Conservation (phyloP, 2,329 filamentous ascomycete genomes). For the Fusarium tjaetaba region DNA sequence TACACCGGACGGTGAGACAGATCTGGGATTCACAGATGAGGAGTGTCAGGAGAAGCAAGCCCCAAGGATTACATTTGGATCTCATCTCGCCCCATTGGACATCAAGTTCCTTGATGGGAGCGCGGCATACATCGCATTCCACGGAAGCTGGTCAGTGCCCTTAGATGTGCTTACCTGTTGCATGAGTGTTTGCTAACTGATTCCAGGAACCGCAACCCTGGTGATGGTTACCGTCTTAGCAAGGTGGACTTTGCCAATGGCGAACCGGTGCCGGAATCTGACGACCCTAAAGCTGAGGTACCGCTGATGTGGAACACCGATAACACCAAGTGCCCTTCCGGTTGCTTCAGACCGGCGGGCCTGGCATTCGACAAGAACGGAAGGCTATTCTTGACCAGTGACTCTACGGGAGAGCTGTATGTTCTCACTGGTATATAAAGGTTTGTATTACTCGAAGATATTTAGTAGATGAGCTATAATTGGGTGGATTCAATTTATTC, state of each 20-base stretch:
- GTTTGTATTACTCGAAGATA: rapidly evolving
- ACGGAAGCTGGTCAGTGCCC: background rate
- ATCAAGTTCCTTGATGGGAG: constrained; percentile 4
- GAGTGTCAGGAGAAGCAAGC: constrained; percentile 10
- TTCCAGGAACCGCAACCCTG: constrained; percentile 3
- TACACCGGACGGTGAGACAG: background rate
- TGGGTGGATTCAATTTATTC: background rate
- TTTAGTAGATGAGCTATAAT: rapidly evolving
- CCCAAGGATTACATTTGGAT: background rate
- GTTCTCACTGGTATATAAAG: background rate
- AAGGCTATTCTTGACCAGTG: constrained; percentile 6
- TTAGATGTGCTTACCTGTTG: rapidly evolving
- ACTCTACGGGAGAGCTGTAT: constrained; percentile 5
- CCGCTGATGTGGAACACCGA: constrained; percentile 9
- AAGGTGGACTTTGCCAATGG: constrained; percentile 4
- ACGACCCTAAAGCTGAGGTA: constrained; percentile 1
- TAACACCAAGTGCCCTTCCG: background rate
- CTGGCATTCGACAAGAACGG: background rate
- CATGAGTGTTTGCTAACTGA: rapidly evolving
- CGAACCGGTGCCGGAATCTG: background rate
- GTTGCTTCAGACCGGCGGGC: background rate
- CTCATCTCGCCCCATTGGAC: constrained; percentile 4
- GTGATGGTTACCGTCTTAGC: constrained; percentile 7
- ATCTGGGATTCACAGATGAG: constrained; percentile 11
- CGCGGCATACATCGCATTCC: constrained; percentile 4